These are phyloP conservation scores for Trichoderma arundinaceum DNA, from an alignment of 2,329 filamentous ascomycete genomes.

Conservation along the genomic window DNA sequence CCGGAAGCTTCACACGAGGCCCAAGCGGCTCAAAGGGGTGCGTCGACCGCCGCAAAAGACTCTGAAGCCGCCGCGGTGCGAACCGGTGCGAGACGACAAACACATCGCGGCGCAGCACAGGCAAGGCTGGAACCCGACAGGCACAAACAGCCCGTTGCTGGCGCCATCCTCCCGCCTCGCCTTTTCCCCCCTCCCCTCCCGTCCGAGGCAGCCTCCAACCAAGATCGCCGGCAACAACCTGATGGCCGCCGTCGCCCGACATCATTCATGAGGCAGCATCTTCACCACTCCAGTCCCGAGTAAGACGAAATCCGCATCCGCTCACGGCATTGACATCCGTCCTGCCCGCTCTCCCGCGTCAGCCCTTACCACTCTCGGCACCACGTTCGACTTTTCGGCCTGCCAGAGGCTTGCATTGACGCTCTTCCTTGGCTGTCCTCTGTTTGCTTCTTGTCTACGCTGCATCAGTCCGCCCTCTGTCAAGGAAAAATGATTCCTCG, in stretches of 20 bases:
- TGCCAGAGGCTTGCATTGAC: neutral
- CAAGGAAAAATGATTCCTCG: conserved; percentile 47
- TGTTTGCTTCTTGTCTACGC: neutral
- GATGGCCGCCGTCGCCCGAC: conserved; percentile 16
- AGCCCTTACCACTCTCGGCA: neutral
- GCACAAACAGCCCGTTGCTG: neutral
- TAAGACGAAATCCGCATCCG: neutral
- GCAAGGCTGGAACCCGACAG: neutral
- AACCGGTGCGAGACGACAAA: conserved; percentile 13
- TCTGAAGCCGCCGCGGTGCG: neutral
- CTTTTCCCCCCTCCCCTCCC: neutral
- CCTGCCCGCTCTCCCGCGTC: neutral
- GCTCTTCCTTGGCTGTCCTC: neutral
- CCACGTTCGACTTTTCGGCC: neutral
- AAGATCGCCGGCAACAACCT: neutral
- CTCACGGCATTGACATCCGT: conserved; percentile 3
- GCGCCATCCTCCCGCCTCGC: neutral
- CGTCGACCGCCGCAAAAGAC: conserved; percentile 8
- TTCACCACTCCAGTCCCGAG: conserved; percentile 6
- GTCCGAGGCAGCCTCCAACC: neutral
- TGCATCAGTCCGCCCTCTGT: neutral
- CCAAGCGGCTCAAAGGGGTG: conserved; percentile 26
- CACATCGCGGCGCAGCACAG: conserved; percentile 14
- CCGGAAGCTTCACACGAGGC: conserved; percentile 5
- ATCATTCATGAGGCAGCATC: conserved; percentile 15